Evolutionary conservation across 352 stramenopile genomes (phyloP), one percentile per base, ranked within the genome.

Genomic region (Phytophthora rubi): DNA sequence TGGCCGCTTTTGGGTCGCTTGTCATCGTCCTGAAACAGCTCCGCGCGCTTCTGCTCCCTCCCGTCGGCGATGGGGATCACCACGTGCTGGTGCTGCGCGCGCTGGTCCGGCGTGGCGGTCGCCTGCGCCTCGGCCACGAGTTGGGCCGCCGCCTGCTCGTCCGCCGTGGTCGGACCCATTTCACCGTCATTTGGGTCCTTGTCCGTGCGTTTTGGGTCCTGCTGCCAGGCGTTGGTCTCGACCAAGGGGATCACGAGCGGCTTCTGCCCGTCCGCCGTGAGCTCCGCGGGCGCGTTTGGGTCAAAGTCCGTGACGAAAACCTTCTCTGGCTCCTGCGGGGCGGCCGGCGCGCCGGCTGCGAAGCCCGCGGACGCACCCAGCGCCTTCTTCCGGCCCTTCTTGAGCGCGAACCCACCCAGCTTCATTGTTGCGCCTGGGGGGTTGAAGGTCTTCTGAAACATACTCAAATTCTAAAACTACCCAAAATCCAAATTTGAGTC

Each of bases 291-390:
- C 37, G 76, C 73, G 48, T 62, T 68, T 3, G 84, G 76, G 48
- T 91, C 81, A 35, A 93, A 95, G 55, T 88, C 82, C 37, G 85
- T 90, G n/a, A 95, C 85, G 63, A 88, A 92, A 16, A 92, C 77
- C 53, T 89, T 88, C 64, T 82, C 76, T 9, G 67, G 53, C 1
- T 32, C 49, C 6, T 56, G 53, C 8, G 67, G 69, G 33, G 53
- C 63, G 3, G 61, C 47, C 26, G 51, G 33, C 0, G 53, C 62
- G 2, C 62, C 61, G 4, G 62, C 9, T 6, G 53, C 65, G 45
- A 79, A 79, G 30, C 57, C 67, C 23, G 63, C 83, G 75, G 57
- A 70, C 77, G 51, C 70, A 49, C 8, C 69, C 30, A 56, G 70
- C 57, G 42, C 35, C 53, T 73, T 71, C 66, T 81, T 80, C 74